Evolutionary conservation across 2,329 filamentous ascomycete genomes (phyloP).

Genomic region (Coniella lustricola): DNA sequence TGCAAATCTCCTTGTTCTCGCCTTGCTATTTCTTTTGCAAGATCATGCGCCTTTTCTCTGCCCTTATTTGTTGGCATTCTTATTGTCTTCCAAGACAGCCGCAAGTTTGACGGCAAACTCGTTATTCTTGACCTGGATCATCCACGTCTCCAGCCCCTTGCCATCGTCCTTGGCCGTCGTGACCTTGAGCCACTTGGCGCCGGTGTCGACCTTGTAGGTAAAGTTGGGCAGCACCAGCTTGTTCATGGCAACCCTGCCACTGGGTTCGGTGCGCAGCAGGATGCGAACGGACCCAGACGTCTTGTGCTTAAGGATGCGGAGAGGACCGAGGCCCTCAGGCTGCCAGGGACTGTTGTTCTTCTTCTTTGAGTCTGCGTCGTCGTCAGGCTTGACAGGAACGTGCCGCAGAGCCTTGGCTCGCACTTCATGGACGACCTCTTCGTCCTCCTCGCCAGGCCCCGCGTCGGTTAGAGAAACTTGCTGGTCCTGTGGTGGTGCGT

Average conservation of each 20-base stretch:
- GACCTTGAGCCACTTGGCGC: slow-evolving; percentile 53
- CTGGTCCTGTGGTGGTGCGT: slow-evolving; percentile 51
- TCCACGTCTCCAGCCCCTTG: slow-evolving; percentile 59
- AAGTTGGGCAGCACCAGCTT: slow-evolving; percentile 54
- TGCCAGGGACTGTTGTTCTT: slow-evolving; percentile 55
- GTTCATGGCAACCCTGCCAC: slow-evolving; percentile 69
- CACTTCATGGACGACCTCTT: slow-evolving; percentile 62
- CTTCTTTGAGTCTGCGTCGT: slow-evolving; percentile 30
- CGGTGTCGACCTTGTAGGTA: slow-evolving; percentile 51
- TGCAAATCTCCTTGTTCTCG: background rate
- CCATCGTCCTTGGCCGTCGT: slow-evolving; percentile 51
- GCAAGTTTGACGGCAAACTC: slow-evolving; percentile 50
- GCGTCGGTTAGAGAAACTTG: slow-evolving; percentile 64
- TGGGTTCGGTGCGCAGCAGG: slow-evolving; percentile 66
- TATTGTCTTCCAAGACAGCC: slow-evolving; percentile 44
- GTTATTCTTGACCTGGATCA: slow-evolving; percentile 62
- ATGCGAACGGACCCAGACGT: slow-evolving; percentile 59
- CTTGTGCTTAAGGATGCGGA: slow-evolving; percentile 69
- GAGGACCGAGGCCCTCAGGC: slow-evolving; percentile 61
- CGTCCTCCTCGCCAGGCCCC: slow-evolving; percentile 64
- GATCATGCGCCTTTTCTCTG: background rate
- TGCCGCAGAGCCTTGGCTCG: slow-evolving; percentile 64
- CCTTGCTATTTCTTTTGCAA: background rate
- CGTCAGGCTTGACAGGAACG: slow-evolving; percentile 36
- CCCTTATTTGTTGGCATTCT: slow-evolving; percentile 45